Conservation (phyloP, 371 early-diverging fungal species). For the Lichtheimia ramosa region DNA sequence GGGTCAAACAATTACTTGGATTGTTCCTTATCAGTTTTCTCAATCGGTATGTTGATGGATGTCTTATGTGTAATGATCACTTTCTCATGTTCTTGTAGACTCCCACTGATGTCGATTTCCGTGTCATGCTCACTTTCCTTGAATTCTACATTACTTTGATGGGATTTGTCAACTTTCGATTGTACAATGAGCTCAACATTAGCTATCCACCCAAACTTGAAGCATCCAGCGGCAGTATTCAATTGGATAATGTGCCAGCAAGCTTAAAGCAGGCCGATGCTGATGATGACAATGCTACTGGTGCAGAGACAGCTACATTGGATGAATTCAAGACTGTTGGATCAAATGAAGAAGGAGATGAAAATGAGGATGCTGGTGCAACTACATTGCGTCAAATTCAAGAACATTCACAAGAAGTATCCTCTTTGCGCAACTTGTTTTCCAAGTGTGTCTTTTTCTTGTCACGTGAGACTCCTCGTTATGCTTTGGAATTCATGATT, state of each 20-base stretch:
- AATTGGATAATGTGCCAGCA: constrained; percentile 49
- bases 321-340: constrained; percentile 54
- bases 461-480: constrained; percentile 94
- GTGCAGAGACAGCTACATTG: constrained; percentile 37
- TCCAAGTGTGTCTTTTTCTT: constrained; percentile 78
- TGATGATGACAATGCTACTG: constrained; percentile 9
- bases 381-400: constrained; percentile 60
- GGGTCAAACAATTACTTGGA: constrained; percentile 93
- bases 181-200: constrained; percentile 84
- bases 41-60: constrained; percentile 58
- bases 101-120: constrained; percentile 95
- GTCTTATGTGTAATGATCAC: too few relatives aligned
- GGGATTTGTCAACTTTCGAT: constrained; percentile 94
- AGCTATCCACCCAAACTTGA: constrained; percentile 89
- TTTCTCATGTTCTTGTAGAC: constrained; percentile 39
- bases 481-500: constrained; percentile 91
- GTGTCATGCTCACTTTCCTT: constrained; percentile 95
- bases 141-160: constrained; percentile 92
- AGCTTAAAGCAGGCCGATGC: constrained; percentile 8
- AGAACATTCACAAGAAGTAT: constrained; percentile 51
- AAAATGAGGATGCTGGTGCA: constrained; percentile 38
- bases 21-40: constrained; percentile 93
- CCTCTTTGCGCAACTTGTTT: constrained; percentile 70
- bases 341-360: constrained; percentile 23
- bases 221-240: constrained; percentile 72